Percentiles rank a stretch among this genome's conserved stretches.
These are phyloP conservation scores for Trichothecium roseum DNA, from an alignment of 2,329 filamentous ascomycete species.

Conservation along the genomic window DNA sequence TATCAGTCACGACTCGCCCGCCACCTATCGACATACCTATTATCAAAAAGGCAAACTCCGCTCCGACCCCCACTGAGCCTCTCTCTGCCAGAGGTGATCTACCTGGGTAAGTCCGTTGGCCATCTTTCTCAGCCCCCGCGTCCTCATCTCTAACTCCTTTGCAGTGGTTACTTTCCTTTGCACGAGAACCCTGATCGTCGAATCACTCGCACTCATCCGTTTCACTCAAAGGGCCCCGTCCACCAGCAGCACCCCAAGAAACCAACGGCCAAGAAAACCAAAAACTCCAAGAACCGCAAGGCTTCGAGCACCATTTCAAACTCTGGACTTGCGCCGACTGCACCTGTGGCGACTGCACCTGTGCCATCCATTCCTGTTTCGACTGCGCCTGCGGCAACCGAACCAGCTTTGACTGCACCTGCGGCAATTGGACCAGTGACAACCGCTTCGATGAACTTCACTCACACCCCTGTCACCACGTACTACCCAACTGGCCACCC, in stretches of 20 bases:
- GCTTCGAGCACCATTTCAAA: not conserved
- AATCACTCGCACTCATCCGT: conserved; percentile 40
- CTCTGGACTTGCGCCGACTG: not conserved
- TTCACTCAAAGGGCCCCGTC: conserved; percentile 17
- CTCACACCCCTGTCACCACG: conserved; percentile 36
- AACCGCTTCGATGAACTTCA: conserved; percentile 10
- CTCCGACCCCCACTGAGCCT: conserved; percentile 34
- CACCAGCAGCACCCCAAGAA: too few relatives aligned
- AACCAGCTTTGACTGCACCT: not conserved
- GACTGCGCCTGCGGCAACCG: not conserved
- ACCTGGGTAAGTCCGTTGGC: conserved; percentile 37
- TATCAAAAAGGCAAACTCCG: conserved; percentile 26
- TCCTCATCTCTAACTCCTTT: conserved; percentile 3
- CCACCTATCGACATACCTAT: conserved; percentile 35
- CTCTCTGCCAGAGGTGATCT: conserved; percentile 49
- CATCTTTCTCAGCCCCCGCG: not conserved
- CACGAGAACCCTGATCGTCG: conserved; percentile 43
- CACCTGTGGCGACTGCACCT: conserved; percentile 25
- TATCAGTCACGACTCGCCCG: too few relatives aligned
- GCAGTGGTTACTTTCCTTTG: conserved; percentile 49
- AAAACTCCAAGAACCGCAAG: too few relatives aligned
- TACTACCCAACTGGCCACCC: conserved; percentile 40
- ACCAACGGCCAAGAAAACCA: too few relatives aligned
- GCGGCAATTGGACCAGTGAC: conserved; percentile 9
- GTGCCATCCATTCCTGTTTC: too few relatives aligned